Evolutionary conservation across 768 basidiomycete genomes (phyloP).

Genomic region (Lyophyllum semitale): DNA sequence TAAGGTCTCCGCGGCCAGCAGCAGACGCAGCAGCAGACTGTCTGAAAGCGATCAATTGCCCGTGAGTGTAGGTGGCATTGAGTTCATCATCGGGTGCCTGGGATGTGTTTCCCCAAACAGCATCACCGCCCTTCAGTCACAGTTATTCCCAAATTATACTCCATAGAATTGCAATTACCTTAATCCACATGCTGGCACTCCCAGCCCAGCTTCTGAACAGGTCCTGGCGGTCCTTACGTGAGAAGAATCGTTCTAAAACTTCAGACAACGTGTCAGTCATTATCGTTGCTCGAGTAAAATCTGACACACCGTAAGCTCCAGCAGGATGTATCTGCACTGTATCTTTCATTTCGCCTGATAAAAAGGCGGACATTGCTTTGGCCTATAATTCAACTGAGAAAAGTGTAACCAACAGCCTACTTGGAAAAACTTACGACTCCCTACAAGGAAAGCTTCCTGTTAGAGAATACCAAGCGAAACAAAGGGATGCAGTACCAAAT

Average conservation of each 20-base stretch:
- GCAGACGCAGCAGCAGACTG: constrained; percentile 20
- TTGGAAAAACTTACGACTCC: constrained; percentile 61
- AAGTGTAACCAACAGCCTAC: not conserved
- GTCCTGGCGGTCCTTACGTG: constrained; percentile 81
- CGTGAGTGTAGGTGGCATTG: constrained; percentile 63
- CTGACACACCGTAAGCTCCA: constrained; percentile 64
- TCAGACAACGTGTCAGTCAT: not conserved
- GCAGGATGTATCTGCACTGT: constrained; percentile 85
- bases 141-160: not conserved
- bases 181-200: constrained; percentile 92
- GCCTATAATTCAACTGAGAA: constrained; percentile 43
- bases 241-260: constrained; percentile 91
- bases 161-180: constrained; percentile 46
- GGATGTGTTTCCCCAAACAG: constrained; percentile 77
- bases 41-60: constrained; percentile 83
- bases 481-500: constrained; percentile 52
- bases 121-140: constrained; percentile 68
- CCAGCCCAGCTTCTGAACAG: constrained; percentile 96
- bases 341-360: constrained; percentile 95
- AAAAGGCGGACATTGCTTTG: constrained; percentile 93
- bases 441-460: constrained; percentile 31
- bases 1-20: constrained; percentile 22
- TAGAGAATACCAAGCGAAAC: not conserved
- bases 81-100: constrained; percentile 80
- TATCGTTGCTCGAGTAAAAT: not conserved